Conservation (phyloP, 2,329 filamentous ascomycete genomes). For the Aspergillus sp. region DNA sequence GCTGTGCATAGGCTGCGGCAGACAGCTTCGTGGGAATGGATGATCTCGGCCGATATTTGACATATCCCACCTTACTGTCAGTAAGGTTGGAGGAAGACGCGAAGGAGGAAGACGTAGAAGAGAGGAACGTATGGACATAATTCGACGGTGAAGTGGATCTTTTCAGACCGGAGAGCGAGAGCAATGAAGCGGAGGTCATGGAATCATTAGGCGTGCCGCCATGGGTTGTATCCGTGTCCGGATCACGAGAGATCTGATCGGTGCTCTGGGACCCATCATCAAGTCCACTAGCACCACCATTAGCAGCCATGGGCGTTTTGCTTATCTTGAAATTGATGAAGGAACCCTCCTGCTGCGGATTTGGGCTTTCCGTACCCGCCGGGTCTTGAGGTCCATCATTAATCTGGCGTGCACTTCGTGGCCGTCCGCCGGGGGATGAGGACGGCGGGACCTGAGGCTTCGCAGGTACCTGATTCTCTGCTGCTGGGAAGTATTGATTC, state of each 20-base stretch:
- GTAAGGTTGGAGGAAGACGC: constrained; percentile 11
- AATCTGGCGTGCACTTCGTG: constrained; percentile 12
- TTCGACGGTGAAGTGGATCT: constrained; percentile 21
- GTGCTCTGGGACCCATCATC: constrained; percentile 10
- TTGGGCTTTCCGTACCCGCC: not conserved
- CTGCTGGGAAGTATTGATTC: constrained; percentile 1
- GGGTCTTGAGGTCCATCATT: constrained; percentile 3
- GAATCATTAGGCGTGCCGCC: constrained; percentile 19
- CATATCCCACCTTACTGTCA: constrained; percentile 22
- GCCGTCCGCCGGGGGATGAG: constrained; percentile 6
- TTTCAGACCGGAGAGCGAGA: constrained; percentile 15
- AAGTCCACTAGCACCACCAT: constrained; percentile 1
- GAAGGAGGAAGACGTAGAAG: constrained; percentile 4
- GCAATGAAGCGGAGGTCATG: constrained; percentile 18
- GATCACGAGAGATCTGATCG: constrained; percentile 8
- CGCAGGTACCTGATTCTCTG: not conserved
- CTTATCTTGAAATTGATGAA: constrained; percentile 2
- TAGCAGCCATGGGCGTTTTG: not conserved
- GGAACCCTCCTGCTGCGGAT: not conserved
- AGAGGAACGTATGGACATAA: constrained; percentile 9
- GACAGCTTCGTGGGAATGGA: constrained; percentile 73
- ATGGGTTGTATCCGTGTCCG: constrained; percentile 12
- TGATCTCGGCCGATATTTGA: constrained; percentile 62
- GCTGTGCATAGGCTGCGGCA: constrained; percentile 71
- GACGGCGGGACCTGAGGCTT: not conserved